These are phyloP conservation scores for Euryodendron excelsum DNA, from an alignment of 148 eudicot species.

Conservation along the genomic window DNA sequence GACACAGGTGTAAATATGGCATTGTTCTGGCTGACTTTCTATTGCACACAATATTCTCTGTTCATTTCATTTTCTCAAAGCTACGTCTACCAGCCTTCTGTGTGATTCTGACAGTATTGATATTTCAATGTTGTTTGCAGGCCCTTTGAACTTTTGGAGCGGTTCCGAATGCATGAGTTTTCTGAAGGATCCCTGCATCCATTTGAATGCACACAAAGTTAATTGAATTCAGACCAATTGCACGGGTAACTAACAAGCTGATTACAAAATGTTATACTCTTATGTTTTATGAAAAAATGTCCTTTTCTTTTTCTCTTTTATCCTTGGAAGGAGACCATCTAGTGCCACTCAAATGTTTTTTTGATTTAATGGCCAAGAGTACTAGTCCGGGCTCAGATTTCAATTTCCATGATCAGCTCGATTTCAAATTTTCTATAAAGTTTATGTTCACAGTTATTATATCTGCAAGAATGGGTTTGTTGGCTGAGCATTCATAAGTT, in stretches of 20 bases:
- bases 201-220: constrained; percentile 95
- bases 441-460: neutral
- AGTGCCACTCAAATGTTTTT: neutral
- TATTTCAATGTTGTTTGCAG: constrained; percentile 32
- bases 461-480: neutral
- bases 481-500: neutral
- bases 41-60: neutral
- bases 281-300: neutral
- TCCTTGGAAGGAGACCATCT: neutral
- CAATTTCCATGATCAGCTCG: neutral
- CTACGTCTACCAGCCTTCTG: neutral
- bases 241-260: constrained; percentile 15
- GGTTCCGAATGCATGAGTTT: constrained; percentile 83
- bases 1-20: no score
- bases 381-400: neutral
- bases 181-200: constrained; percentile 84
- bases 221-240: constrained; percentile 7
- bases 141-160: constrained; percentile 88
- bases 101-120: neutral
- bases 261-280: neutral
- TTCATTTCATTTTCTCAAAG: neutral
- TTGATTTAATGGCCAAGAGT: neutral
- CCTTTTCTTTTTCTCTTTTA: neutral
- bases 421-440: neutral
- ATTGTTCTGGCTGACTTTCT: no score